These are phyloP conservation scores for Andrographis paniculata DNA, from an alignment of 305 asterid genomes.

Conservation along the genomic window DNA sequence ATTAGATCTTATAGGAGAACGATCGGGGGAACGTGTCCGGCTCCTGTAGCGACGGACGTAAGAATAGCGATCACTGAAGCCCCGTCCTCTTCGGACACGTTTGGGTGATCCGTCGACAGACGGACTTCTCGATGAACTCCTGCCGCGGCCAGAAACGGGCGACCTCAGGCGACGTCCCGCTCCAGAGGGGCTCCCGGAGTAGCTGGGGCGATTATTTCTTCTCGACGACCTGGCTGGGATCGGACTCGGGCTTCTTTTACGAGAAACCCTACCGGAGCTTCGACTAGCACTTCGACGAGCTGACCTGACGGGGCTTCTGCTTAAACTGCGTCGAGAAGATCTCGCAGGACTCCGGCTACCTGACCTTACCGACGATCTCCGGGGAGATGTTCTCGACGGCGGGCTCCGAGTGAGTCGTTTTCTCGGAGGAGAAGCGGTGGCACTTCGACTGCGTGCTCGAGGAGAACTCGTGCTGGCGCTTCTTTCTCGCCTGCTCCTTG, in stretches of 20 bases:
- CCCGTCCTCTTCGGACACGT: slow-evolving; percentile 92
- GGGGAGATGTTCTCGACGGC: slow-evolving; percentile 44
- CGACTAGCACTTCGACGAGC: slow-evolving; percentile 57
- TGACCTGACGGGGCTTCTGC: slow-evolving; percentile 49
- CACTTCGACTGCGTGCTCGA: slow-evolving; percentile 49
- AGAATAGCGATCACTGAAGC: slow-evolving; percentile 84
- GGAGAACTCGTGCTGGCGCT: slow-evolving; percentile 34
- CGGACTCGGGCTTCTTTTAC: slow-evolving; percentile 51
- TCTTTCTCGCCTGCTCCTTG: too few relatives aligned
- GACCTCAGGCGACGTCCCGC: slow-evolving; percentile 60
- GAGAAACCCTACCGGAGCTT: slow-evolving; percentile 62
- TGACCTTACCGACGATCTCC: slow-evolving; percentile 50
- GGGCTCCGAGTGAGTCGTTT: slow-evolving; percentile 45
- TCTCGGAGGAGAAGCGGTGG: slow-evolving; percentile 50
- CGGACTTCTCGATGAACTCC: slow-evolving; percentile 87
- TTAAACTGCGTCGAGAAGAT: slow-evolving; percentile 36
- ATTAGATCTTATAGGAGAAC: slow-evolving; percentile 76
- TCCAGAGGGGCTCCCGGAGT: slow-evolving; percentile 69
- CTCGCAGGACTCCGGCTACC: slow-evolving; percentile 52
- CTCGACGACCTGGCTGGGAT: slow-evolving; percentile 62
- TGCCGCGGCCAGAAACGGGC: slow-evolving; percentile 53
- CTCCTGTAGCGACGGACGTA: slow-evolving; percentile 77
- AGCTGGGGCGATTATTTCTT: slow-evolving; percentile 54
- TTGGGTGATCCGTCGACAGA: slow-evolving; percentile 82
- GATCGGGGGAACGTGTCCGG: slow-evolving; percentile 82